Conservation (phyloP, 1,139 yeast species). For the Debaryomycetaceae sp. region DNA sequence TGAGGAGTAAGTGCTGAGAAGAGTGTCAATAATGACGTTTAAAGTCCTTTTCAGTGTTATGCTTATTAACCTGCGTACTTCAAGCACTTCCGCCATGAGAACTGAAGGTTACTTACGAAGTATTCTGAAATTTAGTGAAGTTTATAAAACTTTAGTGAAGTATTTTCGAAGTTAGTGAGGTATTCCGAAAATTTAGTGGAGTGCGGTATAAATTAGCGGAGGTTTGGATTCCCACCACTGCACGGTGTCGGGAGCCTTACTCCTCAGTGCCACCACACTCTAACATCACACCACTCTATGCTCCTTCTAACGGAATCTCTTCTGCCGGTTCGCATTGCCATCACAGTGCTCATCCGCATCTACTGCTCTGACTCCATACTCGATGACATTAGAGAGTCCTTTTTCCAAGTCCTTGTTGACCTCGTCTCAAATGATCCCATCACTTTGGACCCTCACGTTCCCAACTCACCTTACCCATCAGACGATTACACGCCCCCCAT, state of each 20-base stretch:
- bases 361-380: constrained; percentile 13
- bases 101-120: too few species aligned
- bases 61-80: too few species aligned
- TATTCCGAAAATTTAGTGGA: neutral
- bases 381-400: too few species aligned
- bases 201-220: neutral
- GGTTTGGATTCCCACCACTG: neutral
- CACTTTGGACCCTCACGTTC: neutral
- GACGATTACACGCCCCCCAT: constrained; percentile 14
- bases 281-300: neutral
- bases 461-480: too few species aligned
- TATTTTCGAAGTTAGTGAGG: neutral
- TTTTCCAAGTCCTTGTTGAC: constrained; percentile 3
- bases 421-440: neutral
- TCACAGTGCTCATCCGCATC: constrained; percentile 13
- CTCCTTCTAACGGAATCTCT: constrained; percentile 21
- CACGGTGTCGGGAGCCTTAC: neutral
- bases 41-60: too few species aligned
- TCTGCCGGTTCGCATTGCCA: constrained; percentile 25
- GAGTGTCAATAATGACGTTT: too few species aligned
- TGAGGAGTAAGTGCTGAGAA: too few species aligned
- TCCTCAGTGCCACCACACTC: neutral
- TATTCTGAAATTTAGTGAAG: too few species aligned
- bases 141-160: too few species aligned
- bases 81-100: too few species aligned